phyloP scores from a whole-genome alignment of 208 protist species.

The Zelonia costaricensis region DNA sequence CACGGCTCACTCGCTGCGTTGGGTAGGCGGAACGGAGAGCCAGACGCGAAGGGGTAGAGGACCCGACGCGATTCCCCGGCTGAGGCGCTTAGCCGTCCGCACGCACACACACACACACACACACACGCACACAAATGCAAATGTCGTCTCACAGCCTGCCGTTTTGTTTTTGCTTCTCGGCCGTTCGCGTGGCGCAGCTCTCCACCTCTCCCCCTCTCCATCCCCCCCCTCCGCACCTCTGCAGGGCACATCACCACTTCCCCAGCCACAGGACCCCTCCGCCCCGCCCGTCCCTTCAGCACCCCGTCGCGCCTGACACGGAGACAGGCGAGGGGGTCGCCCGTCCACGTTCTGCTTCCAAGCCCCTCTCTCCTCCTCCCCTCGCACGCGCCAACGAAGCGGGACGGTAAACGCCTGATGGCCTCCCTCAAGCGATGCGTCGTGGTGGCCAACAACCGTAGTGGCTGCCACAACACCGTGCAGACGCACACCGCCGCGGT shows the following conservation, averaged over 20 bases:
- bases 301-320: no score
- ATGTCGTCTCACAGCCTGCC: no score
- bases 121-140: neutral
- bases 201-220: neutral
- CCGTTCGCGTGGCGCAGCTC: neutral
- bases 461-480: conserved; percentile 46
- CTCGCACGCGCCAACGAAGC: neutral
- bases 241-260: neutral
- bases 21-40: no score
- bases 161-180: conserved; percentile 8
- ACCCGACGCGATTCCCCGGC: no score
- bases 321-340: no score
- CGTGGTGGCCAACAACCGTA: conserved; percentile 72
- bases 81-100: neutral
- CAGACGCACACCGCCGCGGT: conserved; percentile 56
- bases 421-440: conserved; percentile 44
- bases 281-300: no score
- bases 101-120: neutral
- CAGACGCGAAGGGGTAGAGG: no score
- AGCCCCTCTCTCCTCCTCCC: neutral
- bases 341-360: no score
- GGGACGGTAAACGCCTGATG: conserved; percentile 15
- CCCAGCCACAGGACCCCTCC: no score
- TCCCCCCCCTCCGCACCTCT: neutral
- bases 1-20: no score